A percentile compares a stretch with the other conserved stretches of the same genome.
These are phyloP conservation scores for Gentiana dahurica DNA, from an alignment of 257 asterid genomes.

Conservation along the genomic window DNA sequence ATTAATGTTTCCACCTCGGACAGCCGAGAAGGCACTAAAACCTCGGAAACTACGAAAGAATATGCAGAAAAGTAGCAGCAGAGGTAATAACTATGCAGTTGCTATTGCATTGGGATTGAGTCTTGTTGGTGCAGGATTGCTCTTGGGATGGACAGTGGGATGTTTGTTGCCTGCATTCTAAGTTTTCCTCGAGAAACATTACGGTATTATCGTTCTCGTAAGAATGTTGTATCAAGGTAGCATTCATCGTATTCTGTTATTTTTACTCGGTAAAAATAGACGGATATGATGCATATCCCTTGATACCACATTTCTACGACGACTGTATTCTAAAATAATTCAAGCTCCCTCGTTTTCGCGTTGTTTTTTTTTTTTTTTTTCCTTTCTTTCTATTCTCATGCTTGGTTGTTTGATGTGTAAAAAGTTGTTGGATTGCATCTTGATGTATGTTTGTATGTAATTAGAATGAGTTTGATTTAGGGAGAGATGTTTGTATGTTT, in stretches of 20 bases:
- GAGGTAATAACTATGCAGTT: slow-evolving; percentile 41
- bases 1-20: slow-evolving; percentile 19
- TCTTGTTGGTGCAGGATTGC: slow-evolving; percentile 75
- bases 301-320: no score
- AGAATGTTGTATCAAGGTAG: no score
- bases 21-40: slow-evolving; percentile 26
- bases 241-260: no score
- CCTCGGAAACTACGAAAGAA: slow-evolving; percentile 24
- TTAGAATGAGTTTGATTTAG: background rate
- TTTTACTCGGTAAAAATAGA: no score
- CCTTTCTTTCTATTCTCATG: slow-evolving; percentile 4
- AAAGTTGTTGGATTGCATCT: background rate
- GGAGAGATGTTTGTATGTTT: no score
- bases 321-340: no score
- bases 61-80: slow-evolving; percentile 16
- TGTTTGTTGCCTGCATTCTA: slow-evolving; percentile 60
- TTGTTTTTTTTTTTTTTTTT: no score
- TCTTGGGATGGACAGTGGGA: slow-evolving; percentile 75
- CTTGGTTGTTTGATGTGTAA: slow-evolving; percentile 9
- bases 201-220: no score
- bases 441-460: background rate
- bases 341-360: background rate
- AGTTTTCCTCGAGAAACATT: slow-evolving; percentile 2
- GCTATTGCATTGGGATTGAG: slow-evolving; percentile 71
- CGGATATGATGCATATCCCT: no score